Conservation (phyloP, 106 monocot species). For the Dioscorea zingiberensis region DNA sequence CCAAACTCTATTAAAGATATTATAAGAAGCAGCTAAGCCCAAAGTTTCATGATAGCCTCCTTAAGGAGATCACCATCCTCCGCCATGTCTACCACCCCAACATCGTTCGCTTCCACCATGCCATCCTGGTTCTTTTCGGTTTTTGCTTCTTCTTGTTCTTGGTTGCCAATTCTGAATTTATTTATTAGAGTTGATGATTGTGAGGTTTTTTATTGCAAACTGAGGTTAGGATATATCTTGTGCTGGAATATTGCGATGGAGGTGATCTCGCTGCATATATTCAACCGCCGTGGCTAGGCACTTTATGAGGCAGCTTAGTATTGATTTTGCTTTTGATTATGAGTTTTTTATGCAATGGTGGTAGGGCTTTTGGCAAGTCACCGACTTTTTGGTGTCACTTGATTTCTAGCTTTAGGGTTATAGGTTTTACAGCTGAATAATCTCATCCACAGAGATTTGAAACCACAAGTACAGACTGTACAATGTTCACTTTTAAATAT, state of each 20-base stretch:
- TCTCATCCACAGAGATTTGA: constrained; percentile 86
- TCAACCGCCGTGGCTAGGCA: constrained; percentile 67
- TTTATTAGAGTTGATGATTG: background rate
- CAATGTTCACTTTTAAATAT: too few relatives aligned
- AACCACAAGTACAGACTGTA: constrained; percentile 80
- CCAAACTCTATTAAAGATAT: too few relatives aligned
- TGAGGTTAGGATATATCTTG: constrained; percentile 60
- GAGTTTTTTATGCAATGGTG: background rate
- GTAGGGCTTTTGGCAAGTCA: background rate
- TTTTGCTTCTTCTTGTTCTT: background rate
- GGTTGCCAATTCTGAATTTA: background rate
- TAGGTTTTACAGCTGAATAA: constrained; percentile 87
- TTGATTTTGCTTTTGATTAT: background rate
- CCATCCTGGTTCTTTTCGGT: constrained; percentile 76
- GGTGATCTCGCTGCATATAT: constrained; percentile 80
- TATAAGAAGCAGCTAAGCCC: constrained; percentile 56
- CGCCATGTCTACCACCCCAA: constrained; percentile 69
- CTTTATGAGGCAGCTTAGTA: constrained; percentile 93
- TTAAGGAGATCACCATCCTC: constrained; percentile 80
- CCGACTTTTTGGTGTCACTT: constrained; percentile 7
- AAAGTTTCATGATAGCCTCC: constrained; percentile 87
- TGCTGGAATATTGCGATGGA: constrained; percentile 89
- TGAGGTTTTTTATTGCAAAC: constrained; percentile 19
- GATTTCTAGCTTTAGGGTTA: constrained; percentile 69
- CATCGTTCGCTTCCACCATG: constrained; percentile 68